phyloP scores from a whole-genome alignment of 164 flowering plant genomes.

The Piper betle region DNA sequence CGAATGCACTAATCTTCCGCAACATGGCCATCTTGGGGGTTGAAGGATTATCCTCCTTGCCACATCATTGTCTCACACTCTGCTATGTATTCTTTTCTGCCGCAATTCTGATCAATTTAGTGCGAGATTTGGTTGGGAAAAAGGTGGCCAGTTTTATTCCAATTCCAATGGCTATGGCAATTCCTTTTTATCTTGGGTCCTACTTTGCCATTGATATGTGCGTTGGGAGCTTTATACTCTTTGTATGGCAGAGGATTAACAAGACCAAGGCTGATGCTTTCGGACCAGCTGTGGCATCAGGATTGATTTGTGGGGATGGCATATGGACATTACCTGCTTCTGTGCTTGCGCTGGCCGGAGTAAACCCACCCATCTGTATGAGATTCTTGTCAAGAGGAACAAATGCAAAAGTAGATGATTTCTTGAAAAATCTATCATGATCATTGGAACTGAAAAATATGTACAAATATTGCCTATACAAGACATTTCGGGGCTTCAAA shows the following conservation, averaged over 20 bases:
- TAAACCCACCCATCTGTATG: slow-evolving; percentile 39
- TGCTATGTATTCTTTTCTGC: slow-evolving; percentile 26
- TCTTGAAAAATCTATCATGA: background rate
- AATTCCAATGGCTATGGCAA: slow-evolving; percentile 51
- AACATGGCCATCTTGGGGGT: slow-evolving; percentile 44
- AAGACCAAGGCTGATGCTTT: slow-evolving; percentile 35
- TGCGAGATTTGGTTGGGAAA: slow-evolving; percentile 19
- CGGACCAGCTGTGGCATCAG: slow-evolving; percentile 46
- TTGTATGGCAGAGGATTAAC: slow-evolving; percentile 26
- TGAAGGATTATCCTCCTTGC: slow-evolving; percentile 34
- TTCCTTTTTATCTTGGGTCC: slow-evolving; percentile 36
- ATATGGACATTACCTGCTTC: slow-evolving; percentile 44
- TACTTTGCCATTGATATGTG: slow-evolving; percentile 45
- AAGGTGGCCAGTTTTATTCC: slow-evolving; percentile 25
- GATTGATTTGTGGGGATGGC: slow-evolving; percentile 47
- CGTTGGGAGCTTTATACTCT: slow-evolving; percentile 35
- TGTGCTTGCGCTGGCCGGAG: slow-evolving; percentile 28
- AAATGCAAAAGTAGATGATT: background rate
- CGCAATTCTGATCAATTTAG: slow-evolving; percentile 24
- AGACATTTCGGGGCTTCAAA: background rate
- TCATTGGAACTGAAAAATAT: background rate
- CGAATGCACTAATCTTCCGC: slow-evolving; percentile 30
- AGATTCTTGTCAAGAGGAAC: background rate
- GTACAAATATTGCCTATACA: background rate
- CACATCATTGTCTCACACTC: slow-evolving; percentile 31